Conservation (phyloP, 768 basidiomycete species). For the Boletellus emodensis region DNA sequence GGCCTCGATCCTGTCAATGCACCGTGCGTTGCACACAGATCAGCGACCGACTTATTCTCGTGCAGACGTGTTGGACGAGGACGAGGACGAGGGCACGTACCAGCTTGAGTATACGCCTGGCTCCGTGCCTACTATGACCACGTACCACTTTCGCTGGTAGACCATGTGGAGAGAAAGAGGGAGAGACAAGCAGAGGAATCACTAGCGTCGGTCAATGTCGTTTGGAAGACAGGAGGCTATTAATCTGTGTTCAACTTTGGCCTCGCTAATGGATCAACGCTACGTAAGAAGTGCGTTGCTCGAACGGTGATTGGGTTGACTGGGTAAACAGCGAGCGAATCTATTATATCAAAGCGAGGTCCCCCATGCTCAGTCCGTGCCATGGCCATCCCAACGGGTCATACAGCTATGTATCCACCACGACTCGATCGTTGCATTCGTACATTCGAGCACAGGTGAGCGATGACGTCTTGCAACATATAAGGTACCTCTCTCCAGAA, state of each 20-base stretch:
- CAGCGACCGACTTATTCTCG: conserved; percentile 15
- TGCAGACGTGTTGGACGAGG: conserved; percentile 6
- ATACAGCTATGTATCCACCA: conserved; percentile 77
- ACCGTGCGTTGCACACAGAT: not conserved
- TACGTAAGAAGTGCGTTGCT: conserved; percentile 11
- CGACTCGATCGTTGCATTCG: conserved; percentile 63
- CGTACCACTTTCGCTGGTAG: conserved; percentile 26
- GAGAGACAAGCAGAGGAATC: not conserved
- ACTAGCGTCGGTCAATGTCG: not conserved
- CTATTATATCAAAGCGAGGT: conserved; percentile 3
- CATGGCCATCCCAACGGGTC: conserved; percentile 16
- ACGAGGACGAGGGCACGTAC: conserved; percentile 12
- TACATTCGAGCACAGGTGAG: conserved; percentile 71
- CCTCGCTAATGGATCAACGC: conserved; percentile 1
- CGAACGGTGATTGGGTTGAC: not conserved
- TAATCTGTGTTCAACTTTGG: conserved; percentile 22
- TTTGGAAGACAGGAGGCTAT: conserved; percentile 22
- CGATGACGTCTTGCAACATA: conserved; percentile 73
- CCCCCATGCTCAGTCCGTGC: not conserved
- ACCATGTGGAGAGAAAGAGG: conserved; percentile 7
- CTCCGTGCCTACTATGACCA: conserved; percentile 24
- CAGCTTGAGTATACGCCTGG: conserved; percentile 30
- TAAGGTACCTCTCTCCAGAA: conserved; percentile 91
- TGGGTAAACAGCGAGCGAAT: conserved; percentile 8
- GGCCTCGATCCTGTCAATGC: conserved; percentile 42